A percentile compares a stretch with the other conserved stretches of the same genome.
Evolutionary conservation across 208 protist species (phyloP).

Genomic region (Blastocrithidia nonstop): DNA sequence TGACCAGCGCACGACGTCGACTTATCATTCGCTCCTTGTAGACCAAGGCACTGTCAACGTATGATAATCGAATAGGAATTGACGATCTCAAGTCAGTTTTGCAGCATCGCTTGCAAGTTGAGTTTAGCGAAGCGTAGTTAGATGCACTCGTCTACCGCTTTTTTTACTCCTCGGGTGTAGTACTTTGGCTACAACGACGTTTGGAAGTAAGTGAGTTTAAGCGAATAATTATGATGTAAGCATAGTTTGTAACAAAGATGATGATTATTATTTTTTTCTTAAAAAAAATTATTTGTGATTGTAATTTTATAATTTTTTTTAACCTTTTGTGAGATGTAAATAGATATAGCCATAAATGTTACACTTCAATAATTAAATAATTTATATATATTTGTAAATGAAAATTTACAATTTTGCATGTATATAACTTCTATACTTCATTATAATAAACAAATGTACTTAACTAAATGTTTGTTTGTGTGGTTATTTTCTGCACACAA

Average conservation of each 20-base stretch:
- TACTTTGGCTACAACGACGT: conserved; percentile 47
- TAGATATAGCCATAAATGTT: neutral
- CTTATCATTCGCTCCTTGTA: conserved; percentile 61
- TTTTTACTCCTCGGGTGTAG: conserved; percentile 39
- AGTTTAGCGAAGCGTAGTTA: conserved; percentile 51
- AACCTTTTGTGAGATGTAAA: no score
- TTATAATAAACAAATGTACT: neutral
- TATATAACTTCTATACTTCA: no score
- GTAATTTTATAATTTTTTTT: neutral
- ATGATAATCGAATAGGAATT: conserved; percentile 69
- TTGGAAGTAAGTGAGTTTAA: conserved; percentile 50
- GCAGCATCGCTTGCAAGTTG: conserved; percentile 29
- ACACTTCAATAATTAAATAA: neutral
- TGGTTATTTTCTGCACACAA: conserved; percentile 12
- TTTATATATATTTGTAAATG: neutral
- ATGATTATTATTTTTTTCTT: neutral
- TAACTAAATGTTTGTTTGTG: neutral
- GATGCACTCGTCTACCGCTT: conserved; percentile 71
- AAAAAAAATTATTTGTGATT: neutral
- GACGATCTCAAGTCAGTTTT: conserved; percentile 53
- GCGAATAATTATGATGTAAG: conserved; percentile 35
- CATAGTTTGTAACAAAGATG: neutral
- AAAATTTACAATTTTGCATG: no score
- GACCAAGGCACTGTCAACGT: conserved; percentile 22
- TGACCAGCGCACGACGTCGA: conserved; percentile 56